Conservation (phyloP, 2,329 filamentous ascomycete genomes). For the Paecilomyces dactylethromorphus region DNA sequence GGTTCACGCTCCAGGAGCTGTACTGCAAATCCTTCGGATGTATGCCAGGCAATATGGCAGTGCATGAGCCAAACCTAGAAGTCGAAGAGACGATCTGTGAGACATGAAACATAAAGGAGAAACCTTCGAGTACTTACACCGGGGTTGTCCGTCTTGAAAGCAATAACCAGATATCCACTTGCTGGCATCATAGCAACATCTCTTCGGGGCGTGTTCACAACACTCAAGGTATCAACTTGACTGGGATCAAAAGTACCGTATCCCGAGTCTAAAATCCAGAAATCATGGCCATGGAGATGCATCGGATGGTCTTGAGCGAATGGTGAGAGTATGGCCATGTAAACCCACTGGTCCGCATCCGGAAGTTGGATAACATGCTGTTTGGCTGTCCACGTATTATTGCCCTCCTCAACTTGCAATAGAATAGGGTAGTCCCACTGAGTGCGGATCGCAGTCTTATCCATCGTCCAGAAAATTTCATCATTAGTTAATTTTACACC, state of each 20-base stretch:
- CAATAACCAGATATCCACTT: background rate
- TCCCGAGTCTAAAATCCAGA: background rate
- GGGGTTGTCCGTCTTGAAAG: background rate
- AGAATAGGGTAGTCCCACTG: background rate
- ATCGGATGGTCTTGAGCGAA: background rate
- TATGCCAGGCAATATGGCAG: conserved; percentile 9
- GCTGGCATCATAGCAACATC: background rate
- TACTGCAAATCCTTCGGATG: background rate
- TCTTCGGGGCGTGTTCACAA: background rate
- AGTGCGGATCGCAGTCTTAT: background rate
- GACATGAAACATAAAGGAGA: background rate
- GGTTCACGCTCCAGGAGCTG: background rate
- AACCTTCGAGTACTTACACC: background rate
- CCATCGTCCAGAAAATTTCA: background rate
- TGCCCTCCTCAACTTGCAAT: background rate
- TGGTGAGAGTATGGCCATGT: background rate
- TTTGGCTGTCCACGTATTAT: background rate
- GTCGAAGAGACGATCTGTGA: background rate
- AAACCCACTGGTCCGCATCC: background rate
- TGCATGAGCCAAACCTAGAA: background rate
- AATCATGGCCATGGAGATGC: background rate
- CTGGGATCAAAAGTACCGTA: background rate
- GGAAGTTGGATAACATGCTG: background rate
- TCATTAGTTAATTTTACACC: background rate
- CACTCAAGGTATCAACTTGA: background rate